Evolutionary conservation across 2,329 filamentous ascomycete genomes (phyloP).

Genomic region (Penicillium nordicum): DNA sequence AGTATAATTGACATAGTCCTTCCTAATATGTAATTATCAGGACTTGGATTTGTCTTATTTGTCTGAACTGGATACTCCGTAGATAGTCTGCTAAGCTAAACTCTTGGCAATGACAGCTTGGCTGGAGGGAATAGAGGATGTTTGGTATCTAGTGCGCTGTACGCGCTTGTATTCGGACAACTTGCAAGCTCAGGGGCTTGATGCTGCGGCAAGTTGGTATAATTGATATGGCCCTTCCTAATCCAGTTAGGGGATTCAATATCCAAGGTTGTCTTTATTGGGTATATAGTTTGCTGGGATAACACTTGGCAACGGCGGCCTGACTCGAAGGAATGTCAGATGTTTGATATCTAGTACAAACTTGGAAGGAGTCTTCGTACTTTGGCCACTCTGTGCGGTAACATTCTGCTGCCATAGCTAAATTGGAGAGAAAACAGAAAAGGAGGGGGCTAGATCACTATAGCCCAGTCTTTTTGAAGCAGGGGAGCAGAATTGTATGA

Average conservation of each 20-base stretch:
- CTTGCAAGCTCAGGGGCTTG: neutral
- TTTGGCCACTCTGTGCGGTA: neutral
- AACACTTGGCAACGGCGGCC: neutral
- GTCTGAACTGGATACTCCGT: too few species aligned
- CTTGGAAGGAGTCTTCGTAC: slow-evolving; percentile 1
- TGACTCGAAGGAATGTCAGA: neutral
- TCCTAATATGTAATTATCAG: neutral
- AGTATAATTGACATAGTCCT: neutral
- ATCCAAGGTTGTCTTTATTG: neutral
- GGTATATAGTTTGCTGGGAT: neutral
- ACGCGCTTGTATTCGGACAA: neutral
- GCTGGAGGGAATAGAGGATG: neutral
- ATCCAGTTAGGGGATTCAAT: neutral
- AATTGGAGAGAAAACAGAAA: neutral
- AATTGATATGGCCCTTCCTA: neutral
- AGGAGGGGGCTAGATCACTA: neutral
- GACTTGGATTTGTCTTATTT: neutral
- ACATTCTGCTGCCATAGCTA: neutral
- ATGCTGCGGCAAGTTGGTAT: neutral
- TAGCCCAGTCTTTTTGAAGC: neutral
- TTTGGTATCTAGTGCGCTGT: neutral
- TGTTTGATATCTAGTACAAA: neutral
- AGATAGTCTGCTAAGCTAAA: neutral
- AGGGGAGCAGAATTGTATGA: neutral
- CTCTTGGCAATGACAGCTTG: neutral